phyloP scores from a whole-genome alignment of 352 stramenopile genomes.

The Globisporangium alternatum region DNA sequence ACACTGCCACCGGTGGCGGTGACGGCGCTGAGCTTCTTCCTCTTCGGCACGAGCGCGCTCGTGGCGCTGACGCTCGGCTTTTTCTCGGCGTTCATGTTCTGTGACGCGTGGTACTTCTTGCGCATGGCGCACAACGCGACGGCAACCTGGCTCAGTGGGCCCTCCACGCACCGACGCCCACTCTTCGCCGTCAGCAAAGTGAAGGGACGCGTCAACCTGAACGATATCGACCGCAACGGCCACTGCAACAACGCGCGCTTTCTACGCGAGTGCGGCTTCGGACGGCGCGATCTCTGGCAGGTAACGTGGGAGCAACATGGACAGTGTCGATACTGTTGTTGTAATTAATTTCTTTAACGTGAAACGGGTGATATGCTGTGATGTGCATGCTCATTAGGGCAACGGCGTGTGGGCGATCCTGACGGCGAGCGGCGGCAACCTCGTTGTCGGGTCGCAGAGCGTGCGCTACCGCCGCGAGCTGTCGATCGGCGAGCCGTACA shows the following conservation, averaged over 20 bases:
- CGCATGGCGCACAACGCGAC: slow-evolving; percentile 39
- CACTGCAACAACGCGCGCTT: slow-evolving; percentile 87
- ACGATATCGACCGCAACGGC: slow-evolving; percentile 82
- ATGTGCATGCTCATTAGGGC: slow-evolving; percentile 20
- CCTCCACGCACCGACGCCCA: slow-evolving; percentile 20
- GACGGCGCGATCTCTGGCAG: slow-evolving; percentile 76
- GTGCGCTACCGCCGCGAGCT: slow-evolving; percentile 83
- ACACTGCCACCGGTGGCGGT: slow-evolving; percentile 35
- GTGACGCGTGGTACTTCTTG: slow-evolving; percentile 82
- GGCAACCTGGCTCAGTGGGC: slow-evolving; percentile 15
- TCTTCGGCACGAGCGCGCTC: slow-evolving; percentile 18
- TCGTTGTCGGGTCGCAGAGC: slow-evolving; percentile 77
- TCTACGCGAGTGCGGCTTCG: slow-evolving; percentile 82
- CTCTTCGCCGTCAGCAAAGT: slow-evolving; percentile 59
- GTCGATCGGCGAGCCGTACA: slow-evolving; percentile 63
- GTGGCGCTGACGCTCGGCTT: slow-evolving; percentile 31
- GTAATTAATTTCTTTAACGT: not conserved
- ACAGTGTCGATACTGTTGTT: not conserved
- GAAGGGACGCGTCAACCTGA: slow-evolving; percentile 41
- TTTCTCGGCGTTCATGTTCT: slow-evolving; percentile 61
- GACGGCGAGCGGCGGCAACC: slow-evolving; percentile 50
- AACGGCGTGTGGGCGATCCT: slow-evolving; percentile 80
- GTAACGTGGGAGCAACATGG: slow-evolving; percentile 26
- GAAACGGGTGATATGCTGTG: not conserved
- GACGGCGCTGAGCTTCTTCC: slow-evolving; percentile 27